Conservation (phyloP, 306 rosid genomes). For the Castanospermum australe region DNA sequence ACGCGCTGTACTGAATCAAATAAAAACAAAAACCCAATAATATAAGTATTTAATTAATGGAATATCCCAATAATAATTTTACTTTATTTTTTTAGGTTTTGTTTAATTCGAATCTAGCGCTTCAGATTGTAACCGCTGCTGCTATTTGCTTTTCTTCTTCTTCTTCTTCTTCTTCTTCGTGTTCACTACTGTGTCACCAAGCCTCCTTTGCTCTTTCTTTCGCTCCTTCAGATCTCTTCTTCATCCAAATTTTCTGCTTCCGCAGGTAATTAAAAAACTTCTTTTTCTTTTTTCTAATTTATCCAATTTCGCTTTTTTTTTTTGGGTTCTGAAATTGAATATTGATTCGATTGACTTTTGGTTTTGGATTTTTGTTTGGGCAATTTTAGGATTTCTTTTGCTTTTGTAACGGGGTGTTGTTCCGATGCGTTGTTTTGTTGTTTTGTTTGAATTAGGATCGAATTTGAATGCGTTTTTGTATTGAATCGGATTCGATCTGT, state of each 20-base stretch:
- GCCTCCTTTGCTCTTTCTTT: no score
- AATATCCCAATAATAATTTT: background rate
- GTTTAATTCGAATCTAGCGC: background rate
- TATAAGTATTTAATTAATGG: background rate
- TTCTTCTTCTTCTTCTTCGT: no score
- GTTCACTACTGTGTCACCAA: background rate
- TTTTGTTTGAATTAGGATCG: conserved; percentile 20
- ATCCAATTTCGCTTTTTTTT: conserved; percentile 18
- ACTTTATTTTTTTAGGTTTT: background rate
- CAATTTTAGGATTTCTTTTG: conserved; percentile 23
- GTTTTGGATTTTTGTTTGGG: conserved; percentile 1
- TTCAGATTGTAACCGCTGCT: background rate
- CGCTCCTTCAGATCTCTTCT: background rate
- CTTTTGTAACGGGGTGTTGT: background rate
- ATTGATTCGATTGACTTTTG: background rate
- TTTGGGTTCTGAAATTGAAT: background rate
- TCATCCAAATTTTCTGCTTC: background rate
- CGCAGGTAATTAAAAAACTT: conserved; percentile 29
- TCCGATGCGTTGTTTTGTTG: conserved; percentile 14
- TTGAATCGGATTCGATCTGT: conserved; percentile 37
- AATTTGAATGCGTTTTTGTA: conserved; percentile 10
- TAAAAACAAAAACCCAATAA: no score
- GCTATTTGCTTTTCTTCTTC: background rate
- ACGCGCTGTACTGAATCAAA: background rate
- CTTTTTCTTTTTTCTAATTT: background rate